phyloP scores from a whole-genome alignment of 2,329 filamentous ascomycete genomes.

The Botrytis elliptica region DNA sequence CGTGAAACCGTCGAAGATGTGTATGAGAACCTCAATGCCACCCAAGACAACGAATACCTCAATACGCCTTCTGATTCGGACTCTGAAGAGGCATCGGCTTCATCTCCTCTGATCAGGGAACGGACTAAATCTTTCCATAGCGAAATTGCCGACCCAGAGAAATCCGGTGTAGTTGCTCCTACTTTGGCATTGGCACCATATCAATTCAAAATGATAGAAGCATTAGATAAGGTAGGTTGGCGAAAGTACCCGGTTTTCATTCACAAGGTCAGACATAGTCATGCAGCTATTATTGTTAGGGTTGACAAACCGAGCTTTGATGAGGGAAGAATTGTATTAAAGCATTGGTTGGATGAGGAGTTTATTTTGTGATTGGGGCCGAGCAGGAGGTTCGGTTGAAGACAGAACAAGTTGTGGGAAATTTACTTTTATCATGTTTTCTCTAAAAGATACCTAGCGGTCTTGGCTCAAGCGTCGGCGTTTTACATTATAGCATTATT shows the following conservation, averaged over 20 bases:
- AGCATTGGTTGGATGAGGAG: constrained; percentile 76
- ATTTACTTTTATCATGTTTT: background rate
- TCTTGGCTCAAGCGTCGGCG: constrained; percentile 10
- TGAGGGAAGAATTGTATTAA: constrained; percentile 75
- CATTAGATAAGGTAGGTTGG: constrained; percentile 66
- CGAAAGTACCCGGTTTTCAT: constrained; percentile 71
- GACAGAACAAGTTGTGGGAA: background rate
- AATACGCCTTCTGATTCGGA: constrained; percentile 54
- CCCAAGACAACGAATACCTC: constrained; percentile 65
- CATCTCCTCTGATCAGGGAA: constrained; percentile 24
- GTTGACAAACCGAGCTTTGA: constrained; percentile 63
- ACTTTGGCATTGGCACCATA: constrained; percentile 74
- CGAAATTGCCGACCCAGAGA: constrained; percentile 25
- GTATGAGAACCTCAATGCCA: constrained; percentile 37
- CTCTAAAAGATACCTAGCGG: background rate
- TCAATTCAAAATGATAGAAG: constrained; percentile 83
- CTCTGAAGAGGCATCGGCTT: constrained; percentile 35
- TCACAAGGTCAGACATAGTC: constrained; percentile 73
- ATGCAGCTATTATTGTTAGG: constrained; percentile 87
- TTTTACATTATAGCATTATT: constrained; percentile 17
- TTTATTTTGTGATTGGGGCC: constrained; percentile 49
- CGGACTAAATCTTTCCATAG: constrained; percentile 22
- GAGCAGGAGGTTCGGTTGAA: background rate
- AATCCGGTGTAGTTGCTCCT: constrained; percentile 43
- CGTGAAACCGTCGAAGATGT: constrained; percentile 70